Conservation (phyloP, 1,139 yeast species). For the Blastobotrys indianensis region DNA sequence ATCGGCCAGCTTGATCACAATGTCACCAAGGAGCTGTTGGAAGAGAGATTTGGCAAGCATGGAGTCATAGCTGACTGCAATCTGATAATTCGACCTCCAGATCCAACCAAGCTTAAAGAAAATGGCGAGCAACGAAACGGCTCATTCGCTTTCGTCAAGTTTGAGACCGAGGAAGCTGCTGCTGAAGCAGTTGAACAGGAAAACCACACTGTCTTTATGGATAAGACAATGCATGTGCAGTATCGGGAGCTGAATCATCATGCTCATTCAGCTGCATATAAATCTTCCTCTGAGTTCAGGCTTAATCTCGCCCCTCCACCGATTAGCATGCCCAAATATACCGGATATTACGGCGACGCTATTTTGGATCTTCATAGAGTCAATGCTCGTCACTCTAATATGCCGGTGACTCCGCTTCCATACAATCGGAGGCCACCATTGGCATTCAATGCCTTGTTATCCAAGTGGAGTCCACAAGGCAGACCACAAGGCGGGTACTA, state of each 20-base stretch:
- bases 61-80: slow-evolving; percentile 50
- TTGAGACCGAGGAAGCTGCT: slow-evolving; percentile 46
- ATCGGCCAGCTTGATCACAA: slow-evolving; percentile 62
- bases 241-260: slow-evolving; percentile 55
- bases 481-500: not conserved
- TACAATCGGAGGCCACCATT: not conserved
- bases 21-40: slow-evolving; percentile 51
- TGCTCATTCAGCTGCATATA: slow-evolving; percentile 5
- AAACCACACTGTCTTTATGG: slow-evolving; percentile 68
- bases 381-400: slow-evolving; percentile 8
- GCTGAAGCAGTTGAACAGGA: slow-evolving; percentile 38
- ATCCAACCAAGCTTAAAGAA: not conserved
- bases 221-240: slow-evolving; percentile 77
- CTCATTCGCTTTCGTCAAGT: slow-evolving; percentile 70
- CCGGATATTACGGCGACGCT: too few relatives aligned
- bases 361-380: not conserved
- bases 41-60: slow-evolving; percentile 56
- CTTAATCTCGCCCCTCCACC: slow-evolving; percentile 27
- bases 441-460: not conserved
- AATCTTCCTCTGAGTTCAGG: slow-evolving; percentile 13
- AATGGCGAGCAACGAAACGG: slow-evolving; percentile 29
- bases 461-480: slow-evolving; percentile 1
- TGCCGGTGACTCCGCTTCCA: slow-evolving; percentile 14
- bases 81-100: slow-evolving; percentile 16
- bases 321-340: slow-evolving; percentile 18